Evolutionary conservation across 805 yeast genomes (phyloP), one percentile per base, ranked within the genome.

Genomic region (Metschnikowia bowlesiae): DNA sequence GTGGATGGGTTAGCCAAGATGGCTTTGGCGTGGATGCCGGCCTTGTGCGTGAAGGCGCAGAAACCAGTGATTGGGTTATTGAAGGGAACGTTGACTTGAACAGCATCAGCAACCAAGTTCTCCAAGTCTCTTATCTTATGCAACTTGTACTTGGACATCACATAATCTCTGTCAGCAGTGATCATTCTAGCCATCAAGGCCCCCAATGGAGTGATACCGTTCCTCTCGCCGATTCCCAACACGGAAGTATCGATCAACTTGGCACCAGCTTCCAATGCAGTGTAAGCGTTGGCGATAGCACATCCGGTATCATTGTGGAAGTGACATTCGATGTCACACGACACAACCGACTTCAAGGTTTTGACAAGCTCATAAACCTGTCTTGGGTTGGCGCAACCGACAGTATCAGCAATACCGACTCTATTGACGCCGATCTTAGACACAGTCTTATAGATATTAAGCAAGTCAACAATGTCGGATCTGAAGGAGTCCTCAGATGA

Each of bases 301-400:
- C 84, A 80, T 38, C 84, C 84, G 29, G 84, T 80, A 65, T 80
- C 84, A 62, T 80, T 78, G 68, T 80, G 84, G 76, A 80, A 80
- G 65, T 80, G 84, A 52, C 81, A 75, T 65, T 80, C 84, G 49
- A 80, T 80, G 56, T 80, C 84, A 70, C 84, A 80, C 9, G 73
- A 69, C 42, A 80, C 83, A 26, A 80, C 82, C 0, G 81, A 74
- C 63, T 75, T 79, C 60, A 80, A 71, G 16, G 84, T 79, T 67
- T 78, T 76, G 54, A 80, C 81, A 61, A 80, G 73, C 63, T 80
- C 83, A 61, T 78, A 80, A 39, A 80, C 84, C 63, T 80, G 84
- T 72, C 84, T 75, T 56, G 83, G 83, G 66, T 80, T 79, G 48
- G 84, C 84, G 63, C 84, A 79, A 50, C 84, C 84, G 51, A 80